Base-by-base conservation (phyloP, 768 basidiomycete genomes). In the Lanmaoa rubissima region DNA sequence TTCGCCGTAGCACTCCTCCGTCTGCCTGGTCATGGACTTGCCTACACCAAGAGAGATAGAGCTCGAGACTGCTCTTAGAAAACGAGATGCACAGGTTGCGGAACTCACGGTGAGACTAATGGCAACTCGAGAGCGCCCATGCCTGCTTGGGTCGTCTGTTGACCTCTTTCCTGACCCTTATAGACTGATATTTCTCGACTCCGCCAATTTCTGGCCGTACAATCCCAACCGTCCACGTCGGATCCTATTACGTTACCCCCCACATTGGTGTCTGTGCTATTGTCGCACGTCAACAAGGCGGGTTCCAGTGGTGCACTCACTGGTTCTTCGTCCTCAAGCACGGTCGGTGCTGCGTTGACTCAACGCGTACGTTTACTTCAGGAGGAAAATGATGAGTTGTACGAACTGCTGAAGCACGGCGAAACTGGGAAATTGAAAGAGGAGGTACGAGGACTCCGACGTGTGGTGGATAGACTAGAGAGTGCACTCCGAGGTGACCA, bases 331-430 rank as follows among this genome's bases (percentile, higher is more conserved):
- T 58, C 62, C 48, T 75, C 79, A 12, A 81, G 78, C 60, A 87
- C 87, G 1, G 86, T 89, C 34, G 74, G 82, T 39, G 77, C 84
- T n/a, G 91, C 91, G 0, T 78, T 94, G 55, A 87, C 83, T 0
- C 90, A 92, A 65, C 79, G 89, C 46, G 81, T 83, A 28, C 82
- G 83, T 47, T 71, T 86, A 17, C 75, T 94, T 11, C 92, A 94
- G 68, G 87, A 92, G 54, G 92, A 94, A 71, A 94, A 94, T 57
- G 90, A 94, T 61, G 92, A 94, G 60, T 70, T 94, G 17, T 94
- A 93, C 68, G 82, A 85, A 48, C 73, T 93, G 11, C 73, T 94
- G 53, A 87, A 83, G 69, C 76, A 76, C 26, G 82, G 87, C 40
- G 91, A 94, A 72, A 88, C 88, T 0, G 91, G 90, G 5, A 85